Conservation (phyloP, 73 alveolate species). For the Paramecium biaurelia region DNA sequence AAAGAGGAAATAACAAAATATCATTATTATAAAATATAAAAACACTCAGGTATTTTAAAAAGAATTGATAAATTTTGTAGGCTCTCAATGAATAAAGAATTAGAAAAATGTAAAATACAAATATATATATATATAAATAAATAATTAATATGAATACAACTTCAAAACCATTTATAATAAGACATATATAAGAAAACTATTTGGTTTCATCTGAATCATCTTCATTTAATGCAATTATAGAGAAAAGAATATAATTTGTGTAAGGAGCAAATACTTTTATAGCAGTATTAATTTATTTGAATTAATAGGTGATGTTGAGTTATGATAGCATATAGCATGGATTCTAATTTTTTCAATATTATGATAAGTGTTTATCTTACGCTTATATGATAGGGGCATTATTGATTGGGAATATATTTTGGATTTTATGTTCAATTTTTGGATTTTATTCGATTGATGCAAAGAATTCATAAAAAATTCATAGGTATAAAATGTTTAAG, state of each 20-base stretch:
- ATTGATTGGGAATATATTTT: slow-evolving; percentile 8
- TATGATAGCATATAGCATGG: slow-evolving; percentile 24
- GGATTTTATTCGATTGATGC: slow-evolving; percentile 45
- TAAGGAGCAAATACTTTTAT: slow-evolving; percentile 46
- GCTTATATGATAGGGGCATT: not conserved
- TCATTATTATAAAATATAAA: not conserved
- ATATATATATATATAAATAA: not conserved
- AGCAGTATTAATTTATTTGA: not conserved
- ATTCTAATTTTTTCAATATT: not conserved
- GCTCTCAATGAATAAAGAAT: not conserved
- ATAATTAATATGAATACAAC: not conserved
- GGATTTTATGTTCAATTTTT: slow-evolving; percentile 39
- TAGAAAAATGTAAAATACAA: not conserved
- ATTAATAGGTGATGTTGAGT: slow-evolving; percentile 12
- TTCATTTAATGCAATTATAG: not conserved
- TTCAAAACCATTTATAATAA: not conserved
- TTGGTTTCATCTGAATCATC: not conserved
- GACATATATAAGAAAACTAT: not conserved
- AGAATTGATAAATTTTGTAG: not conserved
- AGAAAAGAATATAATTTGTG: not conserved
- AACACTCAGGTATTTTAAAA: not conserved
- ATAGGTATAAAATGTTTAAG: not conserved
- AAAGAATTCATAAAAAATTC: slow-evolving; percentile 24
- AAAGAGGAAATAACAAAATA: not conserved
- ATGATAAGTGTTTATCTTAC: not conserved